Conservation (phyloP, 208 protist species). For the Acanthamoeba sp. region DNA sequence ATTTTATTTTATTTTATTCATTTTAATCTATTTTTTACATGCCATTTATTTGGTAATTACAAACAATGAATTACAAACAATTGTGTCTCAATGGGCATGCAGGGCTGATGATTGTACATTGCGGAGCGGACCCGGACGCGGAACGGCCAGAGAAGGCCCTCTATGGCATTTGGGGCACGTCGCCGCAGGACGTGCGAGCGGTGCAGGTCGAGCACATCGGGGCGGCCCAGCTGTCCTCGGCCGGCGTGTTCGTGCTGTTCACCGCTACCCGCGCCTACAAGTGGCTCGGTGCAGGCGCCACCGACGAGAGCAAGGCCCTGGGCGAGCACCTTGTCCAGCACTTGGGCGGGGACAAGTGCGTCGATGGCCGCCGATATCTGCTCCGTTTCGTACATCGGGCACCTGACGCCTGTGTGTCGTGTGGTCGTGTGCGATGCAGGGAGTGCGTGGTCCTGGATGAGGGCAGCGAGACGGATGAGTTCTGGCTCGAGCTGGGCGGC, state of each 20-base stretch:
- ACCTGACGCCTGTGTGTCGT: no score
- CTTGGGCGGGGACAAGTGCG: not conserved
- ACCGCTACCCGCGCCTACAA: constrained; percentile 52
- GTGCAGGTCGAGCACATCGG: constrained; percentile 2
- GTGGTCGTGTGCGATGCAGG: not conserved
- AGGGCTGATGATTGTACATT: constrained; percentile 39
- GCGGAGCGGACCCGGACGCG: not conserved
- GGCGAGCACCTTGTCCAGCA: constrained; percentile 36
- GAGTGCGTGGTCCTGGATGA: constrained; percentile 31
- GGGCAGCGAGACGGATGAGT: constrained; percentile 72
- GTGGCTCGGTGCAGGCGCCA: constrained; percentile 73
- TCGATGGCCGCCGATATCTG: not conserved
- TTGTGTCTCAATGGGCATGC: no score
- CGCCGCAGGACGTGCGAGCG: constrained; percentile 26
- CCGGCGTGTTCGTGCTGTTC: constrained; percentile 78
- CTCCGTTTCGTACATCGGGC: no score
- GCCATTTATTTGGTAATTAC: no score
- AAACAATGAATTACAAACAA: no score
- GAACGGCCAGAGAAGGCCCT: not conserved
- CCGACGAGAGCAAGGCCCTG: constrained; percentile 13
- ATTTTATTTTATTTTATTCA: not conserved
- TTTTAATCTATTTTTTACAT: no score
- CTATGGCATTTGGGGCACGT: not conserved
- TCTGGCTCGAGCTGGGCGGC: constrained; percentile 71
- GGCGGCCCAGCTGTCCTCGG: constrained; percentile 64